Percentiles rank a stretch among this genome's conserved stretches.
phyloP scores from a whole-genome alignment of 2,329 filamentous ascomycete genomes.

The Trematosphaeria pertusa region DNA sequence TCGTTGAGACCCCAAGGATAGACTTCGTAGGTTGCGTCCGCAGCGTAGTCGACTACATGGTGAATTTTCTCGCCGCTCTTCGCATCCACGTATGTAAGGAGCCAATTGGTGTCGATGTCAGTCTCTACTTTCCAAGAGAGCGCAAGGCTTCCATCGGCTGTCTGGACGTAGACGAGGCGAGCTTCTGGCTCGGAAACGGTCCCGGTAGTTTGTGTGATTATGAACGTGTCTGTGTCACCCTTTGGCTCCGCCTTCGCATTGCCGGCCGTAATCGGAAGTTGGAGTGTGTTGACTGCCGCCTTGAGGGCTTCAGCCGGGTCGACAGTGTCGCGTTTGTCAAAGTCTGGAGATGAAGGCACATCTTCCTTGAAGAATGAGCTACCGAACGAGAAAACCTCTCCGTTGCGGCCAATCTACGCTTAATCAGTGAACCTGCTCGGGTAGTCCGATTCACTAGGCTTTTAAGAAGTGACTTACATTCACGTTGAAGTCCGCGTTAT shows the following conservation, averaged over 20 bases:
- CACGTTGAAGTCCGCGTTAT: conserved; percentile 67
- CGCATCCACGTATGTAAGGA: conserved; percentile 65
- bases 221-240: conserved; percentile 48
- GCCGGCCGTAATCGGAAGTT: conserved; percentile 52
- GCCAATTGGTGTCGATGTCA: conserved; percentile 63
- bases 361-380: conserved; percentile 58
- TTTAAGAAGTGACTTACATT: conserved; percentile 57
- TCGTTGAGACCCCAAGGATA: conserved; percentile 63
- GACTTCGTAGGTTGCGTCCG: conserved; percentile 63
- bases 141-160: conserved; percentile 55
- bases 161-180: conserved; percentile 62
- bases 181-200: conserved; percentile 62
- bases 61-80: conserved; percentile 55
- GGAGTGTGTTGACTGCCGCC: conserved; percentile 48
- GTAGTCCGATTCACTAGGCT: conserved; percentile 7
- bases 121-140: conserved; percentile 67
- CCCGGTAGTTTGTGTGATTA: conserved; percentile 58
- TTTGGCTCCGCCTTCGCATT: conserved; percentile 50
- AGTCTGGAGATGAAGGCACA: conserved; percentile 50
- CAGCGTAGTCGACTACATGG: conserved; percentile 64
- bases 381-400: conserved; percentile 65
- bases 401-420: conserved; percentile 60
- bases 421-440: too few species aligned
- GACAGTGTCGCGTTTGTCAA: conserved; percentile 52
- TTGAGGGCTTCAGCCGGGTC: conserved; percentile 55